phyloP scores from a whole-genome alignment of 495 filamentous ascomycete genomes.

The Penicillium fimorum region DNA sequence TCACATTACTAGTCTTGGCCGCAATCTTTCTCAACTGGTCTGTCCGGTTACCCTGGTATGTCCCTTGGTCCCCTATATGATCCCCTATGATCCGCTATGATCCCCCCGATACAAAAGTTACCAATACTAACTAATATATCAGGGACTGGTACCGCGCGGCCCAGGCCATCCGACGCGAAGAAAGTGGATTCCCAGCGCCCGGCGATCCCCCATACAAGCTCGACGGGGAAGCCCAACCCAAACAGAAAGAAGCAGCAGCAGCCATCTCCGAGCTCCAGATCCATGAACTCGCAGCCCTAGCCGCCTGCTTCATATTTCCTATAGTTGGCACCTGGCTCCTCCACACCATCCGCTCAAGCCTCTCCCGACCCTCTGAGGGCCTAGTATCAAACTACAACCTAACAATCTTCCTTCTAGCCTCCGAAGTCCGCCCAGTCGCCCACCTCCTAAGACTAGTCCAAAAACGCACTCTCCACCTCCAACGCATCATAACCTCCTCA shows the following conservation, averaged over 20 bases:
- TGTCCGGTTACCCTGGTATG: constrained; percentile 82
- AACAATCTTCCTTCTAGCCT: constrained; percentile 86
- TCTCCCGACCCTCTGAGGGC: constrained; percentile 80
- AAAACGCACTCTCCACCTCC: constrained; percentile 76
- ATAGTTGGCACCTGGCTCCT: constrained; percentile 75
- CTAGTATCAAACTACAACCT: constrained; percentile 90
- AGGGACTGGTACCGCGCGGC: constrained; percentile 92
- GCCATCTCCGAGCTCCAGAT: constrained; percentile 65
- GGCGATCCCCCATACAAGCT: constrained; percentile 30
- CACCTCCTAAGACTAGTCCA: constrained; percentile 81
- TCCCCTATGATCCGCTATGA: background rate
- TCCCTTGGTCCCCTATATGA: background rate
- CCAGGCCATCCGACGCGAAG: constrained; percentile 56
- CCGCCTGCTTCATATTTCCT: constrained; percentile 77
- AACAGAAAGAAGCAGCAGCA: constrained; percentile 7
- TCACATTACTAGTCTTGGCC: constrained; percentile 73
- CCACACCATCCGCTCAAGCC: constrained; percentile 68
- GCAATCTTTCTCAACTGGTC: constrained; percentile 93
- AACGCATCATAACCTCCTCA: constrained; percentile 62
- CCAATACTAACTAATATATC: background rate
- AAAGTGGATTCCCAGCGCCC: constrained; percentile 46
- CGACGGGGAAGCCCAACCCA: constrained; percentile 14
- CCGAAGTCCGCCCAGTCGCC: constrained; percentile 76
- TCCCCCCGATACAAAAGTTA: background rate
- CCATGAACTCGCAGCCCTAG: constrained; percentile 71